Base-by-base conservation (phyloP, 2,329 filamentous ascomycete species). In the Pseudogymnoascus sp. region DNA sequence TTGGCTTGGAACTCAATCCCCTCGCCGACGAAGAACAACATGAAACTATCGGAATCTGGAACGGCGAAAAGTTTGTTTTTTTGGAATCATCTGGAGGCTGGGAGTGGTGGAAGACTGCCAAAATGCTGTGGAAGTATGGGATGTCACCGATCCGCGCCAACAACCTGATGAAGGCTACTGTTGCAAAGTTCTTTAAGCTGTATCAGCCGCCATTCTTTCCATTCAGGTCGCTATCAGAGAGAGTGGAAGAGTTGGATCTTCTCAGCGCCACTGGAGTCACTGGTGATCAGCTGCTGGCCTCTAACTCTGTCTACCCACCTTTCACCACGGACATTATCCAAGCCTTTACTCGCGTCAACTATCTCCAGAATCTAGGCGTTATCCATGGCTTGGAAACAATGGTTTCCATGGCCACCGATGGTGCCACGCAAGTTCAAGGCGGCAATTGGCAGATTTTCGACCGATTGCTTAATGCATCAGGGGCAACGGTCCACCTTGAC, bases 391-490 rank as follows among this genome's bases (percentile, higher is more conserved):
- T 99, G 1, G 91, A 95, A 69, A 85, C 92, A 1, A 91, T 97
- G 88, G 83, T 83, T 2, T 93, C 91, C 43, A 90, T 97, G 85
- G 89, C 92, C 2, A 89, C 91, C 0, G 87, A 93, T 59, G 91
- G 91, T 6, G 90, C 92, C 0, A 84, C 91, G 71, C 79, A 88
- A 16, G 82, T 97, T 1, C 74, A 82, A 12, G 91, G 91, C 6
- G 94, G 94, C 1, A 99, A 97, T 73, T 97, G 92, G 91, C 86
- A 84, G 68, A 96, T 99, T 60, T 99, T 99, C 70, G 81, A 87
- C n/a, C 76, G 80, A 47, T 95, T 97, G 88, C 76, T 93, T 1
- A 78, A 82, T 37, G 75, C 78, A 0, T 87, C 90, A 1, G 75
- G 79, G 2, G 85, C 89, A 0, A 73, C 77, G 0, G 65, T 92